Evolutionary conservation across 2,329 filamentous ascomycete genomes (phyloP), one percentile per base, ranked within the genome.

Genomic region (Colletotrichum sp.): DNA sequence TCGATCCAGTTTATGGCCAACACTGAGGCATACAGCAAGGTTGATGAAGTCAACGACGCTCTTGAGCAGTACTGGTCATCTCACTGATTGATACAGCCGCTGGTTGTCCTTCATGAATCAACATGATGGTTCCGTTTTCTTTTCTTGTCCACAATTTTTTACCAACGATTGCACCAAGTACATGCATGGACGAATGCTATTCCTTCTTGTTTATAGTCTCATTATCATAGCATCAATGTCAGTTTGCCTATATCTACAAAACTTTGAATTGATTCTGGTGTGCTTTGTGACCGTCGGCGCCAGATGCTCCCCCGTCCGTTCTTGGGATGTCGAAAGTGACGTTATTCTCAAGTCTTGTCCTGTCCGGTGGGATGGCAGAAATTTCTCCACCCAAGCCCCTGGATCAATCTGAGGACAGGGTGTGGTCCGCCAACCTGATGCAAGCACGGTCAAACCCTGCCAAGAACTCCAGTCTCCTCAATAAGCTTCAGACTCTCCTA

Each of bases 401-500:
- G 26, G 66, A 49, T 18, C 57, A 67, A 65, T 64, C 28, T 24
- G 13, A 18, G 34, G 57, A 21, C 52, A 59, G 57, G 39, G 26
- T 34, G 28, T 62, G 32, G 26, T 57, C 71, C 66, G 59, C 71
- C 65, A 18, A 70, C 59, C 44, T 70, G 71, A 64, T 16, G 49
- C 44, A 44, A 57, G 59, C 66, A 72, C 57, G 59, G 71, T 30
- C 59, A 59, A 44, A 28, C 66, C 44, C 24, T 57, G 59, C 71
- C 71, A 70, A 74, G 57, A 12, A 26, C 15, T 16, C 24, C 66
- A 34, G 30, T 30, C 71, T 60, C 66, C 71, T 74, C 66, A 74
- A 74, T 74, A 65, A 74, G 59, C 66, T 65, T 70, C 59, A 70
- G n/a, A 74, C 71, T 26, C 71, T 12, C 2, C 44, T 70, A 44